phyloP scores from a whole-genome alignment of 306 rosid genomes.

The Sicyos baderoa region DNA sequence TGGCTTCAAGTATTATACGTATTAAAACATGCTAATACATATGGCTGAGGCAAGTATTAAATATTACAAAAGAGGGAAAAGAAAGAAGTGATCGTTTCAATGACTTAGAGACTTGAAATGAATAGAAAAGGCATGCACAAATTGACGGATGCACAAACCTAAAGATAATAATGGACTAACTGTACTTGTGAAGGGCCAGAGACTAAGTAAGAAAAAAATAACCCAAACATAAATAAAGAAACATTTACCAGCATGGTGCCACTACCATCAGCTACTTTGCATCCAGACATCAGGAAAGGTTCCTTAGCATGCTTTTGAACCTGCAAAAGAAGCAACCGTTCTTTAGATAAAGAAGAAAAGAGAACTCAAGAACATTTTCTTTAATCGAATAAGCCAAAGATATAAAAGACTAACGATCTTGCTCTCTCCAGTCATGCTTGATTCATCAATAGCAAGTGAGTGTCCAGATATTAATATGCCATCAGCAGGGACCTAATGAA shows the following conservation, averaged over 20 bases:
- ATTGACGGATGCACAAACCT: background rate
- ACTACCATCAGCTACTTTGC: slow-evolving; percentile 89
- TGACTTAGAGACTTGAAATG: no score
- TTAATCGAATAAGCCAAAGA: slow-evolving; percentile 7
- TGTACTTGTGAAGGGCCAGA: background rate
- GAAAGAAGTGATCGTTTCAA: no score
- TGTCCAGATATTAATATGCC: slow-evolving; percentile 72
- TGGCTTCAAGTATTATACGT: background rate
- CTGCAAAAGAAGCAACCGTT: slow-evolving; percentile 31
- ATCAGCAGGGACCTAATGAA: slow-evolving; percentile 79
- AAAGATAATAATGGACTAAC: background rate
- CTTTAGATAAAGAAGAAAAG: slow-evolving; percentile 10
- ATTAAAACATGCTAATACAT: background rate
- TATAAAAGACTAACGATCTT: slow-evolving; percentile 54
- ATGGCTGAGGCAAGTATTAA: no score
- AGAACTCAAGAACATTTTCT: background rate
- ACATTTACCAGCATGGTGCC: slow-evolving; percentile 74
- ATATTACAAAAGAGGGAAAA: no score
- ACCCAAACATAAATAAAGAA: slow-evolving; percentile 1
- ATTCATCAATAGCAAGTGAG: slow-evolving; percentile 86
- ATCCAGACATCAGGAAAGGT: slow-evolving; percentile 81
- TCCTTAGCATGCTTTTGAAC: slow-evolving; percentile 50
- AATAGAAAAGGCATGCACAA: background rate
- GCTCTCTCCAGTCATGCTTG: slow-evolving; percentile 99
- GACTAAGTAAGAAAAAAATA: slow-evolving; percentile 1